Percentiles rank a stretch among this genome's conserved stretches.
Evolutionary conservation across 768 basidiomycete species (phyloP).

Genomic region (Rhizopogon vulgaris): DNA sequence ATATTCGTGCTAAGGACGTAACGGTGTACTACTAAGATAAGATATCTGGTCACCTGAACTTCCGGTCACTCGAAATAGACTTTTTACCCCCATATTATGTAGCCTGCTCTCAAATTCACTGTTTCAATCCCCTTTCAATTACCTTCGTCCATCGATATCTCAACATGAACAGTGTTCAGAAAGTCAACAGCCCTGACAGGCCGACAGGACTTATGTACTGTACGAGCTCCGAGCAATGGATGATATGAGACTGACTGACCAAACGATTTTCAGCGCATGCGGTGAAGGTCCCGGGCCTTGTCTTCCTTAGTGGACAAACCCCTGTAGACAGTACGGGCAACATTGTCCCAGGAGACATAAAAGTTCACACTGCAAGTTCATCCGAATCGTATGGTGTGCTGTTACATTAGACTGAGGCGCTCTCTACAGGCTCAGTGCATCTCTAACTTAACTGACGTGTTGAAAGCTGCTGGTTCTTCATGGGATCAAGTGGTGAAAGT

Average conservation of each 20-base stretch:
- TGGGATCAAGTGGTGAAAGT: conserved; percentile 54
- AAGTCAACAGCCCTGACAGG: conserved; percentile 47
- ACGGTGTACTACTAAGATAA: neutral
- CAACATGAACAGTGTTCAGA: conserved; percentile 44
- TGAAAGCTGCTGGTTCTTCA: conserved; percentile 47
- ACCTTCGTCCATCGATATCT: neutral
- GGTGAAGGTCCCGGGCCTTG: conserved; percentile 50
- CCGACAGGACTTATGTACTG: conserved; percentile 16
- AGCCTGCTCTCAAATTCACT: neutral
- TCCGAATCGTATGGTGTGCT: neutral
- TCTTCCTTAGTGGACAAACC: conserved; percentile 56
- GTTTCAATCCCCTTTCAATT: neutral
- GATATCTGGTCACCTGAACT: conserved; percentile 1
- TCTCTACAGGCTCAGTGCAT: conserved; percentile 47
- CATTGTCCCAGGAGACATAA: conserved; percentile 46
- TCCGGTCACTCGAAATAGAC: neutral
- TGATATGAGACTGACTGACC: neutral
- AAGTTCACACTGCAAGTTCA: conserved; percentile 49
- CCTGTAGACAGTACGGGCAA: conserved; percentile 44
- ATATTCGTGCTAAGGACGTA: neutral
- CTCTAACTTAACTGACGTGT: conserved; percentile 45
- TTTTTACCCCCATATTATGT: neutral
- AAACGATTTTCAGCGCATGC: conserved; percentile 39
- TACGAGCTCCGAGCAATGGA: neutral
- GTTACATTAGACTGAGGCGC: neutral